Conservation (phyloP, 495 filamentous ascomycete species). For the Lichina pygmaea region DNA sequence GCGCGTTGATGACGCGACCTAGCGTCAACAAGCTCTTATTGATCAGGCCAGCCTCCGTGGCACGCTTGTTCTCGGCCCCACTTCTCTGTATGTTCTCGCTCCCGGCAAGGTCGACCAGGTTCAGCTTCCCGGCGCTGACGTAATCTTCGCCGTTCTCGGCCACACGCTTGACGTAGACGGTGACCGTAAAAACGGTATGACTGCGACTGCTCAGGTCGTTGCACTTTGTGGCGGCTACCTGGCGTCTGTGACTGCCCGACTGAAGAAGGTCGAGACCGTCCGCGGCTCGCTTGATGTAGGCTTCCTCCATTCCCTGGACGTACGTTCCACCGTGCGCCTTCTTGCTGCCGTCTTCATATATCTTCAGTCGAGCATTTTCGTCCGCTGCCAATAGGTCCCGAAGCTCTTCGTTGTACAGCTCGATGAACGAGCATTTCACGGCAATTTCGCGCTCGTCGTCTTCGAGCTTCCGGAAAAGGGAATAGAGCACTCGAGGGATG, state of each 20-base stretch:
- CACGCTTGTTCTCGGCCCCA: constrained; percentile 91
- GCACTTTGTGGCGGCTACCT: constrained; percentile 93
- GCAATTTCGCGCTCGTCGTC: constrained; percentile 53
- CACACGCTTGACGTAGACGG: constrained; percentile 56
- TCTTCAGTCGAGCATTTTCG: constrained; percentile 68
- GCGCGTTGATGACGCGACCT: constrained; percentile 87
- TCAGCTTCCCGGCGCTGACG: constrained; percentile 81
- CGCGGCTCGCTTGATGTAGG: constrained; percentile 58
- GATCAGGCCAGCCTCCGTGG: constrained; percentile 83
- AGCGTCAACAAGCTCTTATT: constrained; percentile 93
- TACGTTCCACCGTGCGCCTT: constrained; percentile 55
- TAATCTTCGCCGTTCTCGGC: constrained; percentile 71
- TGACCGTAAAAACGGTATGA: constrained; percentile 91
- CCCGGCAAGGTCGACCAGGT: constrained; percentile 84
- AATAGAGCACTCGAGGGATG: constrained; percentile 67
- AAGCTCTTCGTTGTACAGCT: constrained; percentile 92
- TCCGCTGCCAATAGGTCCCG: constrained; percentile 65
- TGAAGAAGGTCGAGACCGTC: constrained; percentile 77
- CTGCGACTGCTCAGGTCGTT: constrained; percentile 90
- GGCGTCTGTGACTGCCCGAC: constrained; percentile 68
- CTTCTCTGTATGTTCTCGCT: constrained; percentile 95
- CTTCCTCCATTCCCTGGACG: constrained; percentile 95
- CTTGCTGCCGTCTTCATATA: constrained; percentile 70
- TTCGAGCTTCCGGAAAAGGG: constrained; percentile 63
- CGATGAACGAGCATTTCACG: constrained; percentile 96